A percentile compares a stretch with the other conserved stretches of the same genome.
Evolutionary conservation across 805 yeast species (phyloP).

Genomic region (Candida tibetensis): DNA sequence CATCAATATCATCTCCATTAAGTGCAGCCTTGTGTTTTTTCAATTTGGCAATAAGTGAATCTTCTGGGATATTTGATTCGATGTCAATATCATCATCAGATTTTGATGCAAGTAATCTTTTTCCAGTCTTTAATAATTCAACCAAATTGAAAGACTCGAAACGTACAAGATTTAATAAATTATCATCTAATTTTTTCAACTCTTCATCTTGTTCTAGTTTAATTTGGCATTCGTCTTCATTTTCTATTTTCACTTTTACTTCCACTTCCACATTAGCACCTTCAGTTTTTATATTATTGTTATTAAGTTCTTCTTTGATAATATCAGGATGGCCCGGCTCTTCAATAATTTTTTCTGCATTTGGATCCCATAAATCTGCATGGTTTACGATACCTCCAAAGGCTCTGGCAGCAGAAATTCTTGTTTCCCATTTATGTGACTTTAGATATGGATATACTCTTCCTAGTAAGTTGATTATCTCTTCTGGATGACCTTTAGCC

Average conservation of each 20-base stretch:
- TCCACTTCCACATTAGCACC: slow-evolving; percentile 14
- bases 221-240: slow-evolving; percentile 25
- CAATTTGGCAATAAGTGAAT: slow-evolving; percentile 45
- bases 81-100: slow-evolving; percentile 26
- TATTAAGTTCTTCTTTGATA: slow-evolving; percentile 2
- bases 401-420: slow-evolving; percentile 92
- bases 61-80: slow-evolving; percentile 34
- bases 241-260: slow-evolving; percentile 23
- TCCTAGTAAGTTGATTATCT: slow-evolving; percentile 73
- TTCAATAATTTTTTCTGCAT: slow-evolving; percentile 25
- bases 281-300: background rate
- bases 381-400: slow-evolving; percentile 88
- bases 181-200: slow-evolving; percentile 40
- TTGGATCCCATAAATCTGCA: slow-evolving; percentile 84
- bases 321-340: slow-evolving; percentile 6
- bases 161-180: slow-evolving; percentile 38
- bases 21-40: slow-evolving; percentile 49
- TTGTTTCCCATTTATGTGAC: slow-evolving; percentile 90
- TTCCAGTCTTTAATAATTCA: slow-evolving; percentile 49
- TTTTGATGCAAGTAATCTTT: slow-evolving; percentile 56
- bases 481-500: slow-evolving; percentile 94
- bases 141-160: slow-evolving; percentile 51
- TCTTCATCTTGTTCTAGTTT: slow-evolving; percentile 44
- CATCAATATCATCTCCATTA: slow-evolving; percentile 14
- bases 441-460: slow-evolving; percentile 87